Evolutionary conservation across 768 basidiomycete species (phyloP), one percentile per base, ranked within the genome.

Genomic region (Lentinula aciculospora): DNA sequence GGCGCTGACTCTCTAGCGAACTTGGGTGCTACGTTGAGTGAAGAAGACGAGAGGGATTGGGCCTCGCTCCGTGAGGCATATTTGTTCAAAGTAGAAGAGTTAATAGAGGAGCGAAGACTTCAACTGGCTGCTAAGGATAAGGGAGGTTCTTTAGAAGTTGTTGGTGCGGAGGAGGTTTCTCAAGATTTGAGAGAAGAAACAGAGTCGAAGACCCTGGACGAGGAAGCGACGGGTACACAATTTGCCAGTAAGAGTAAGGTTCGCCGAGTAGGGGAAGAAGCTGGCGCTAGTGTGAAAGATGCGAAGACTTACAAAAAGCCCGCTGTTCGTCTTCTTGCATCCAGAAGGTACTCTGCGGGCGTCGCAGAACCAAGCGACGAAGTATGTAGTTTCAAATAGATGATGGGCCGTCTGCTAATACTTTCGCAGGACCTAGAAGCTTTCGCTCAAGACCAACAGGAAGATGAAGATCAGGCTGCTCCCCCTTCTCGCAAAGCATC

Each of bases 1-100:
- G 86, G 81, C 42, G 95, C 95, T 2, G 95, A 98, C 67, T 64
- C 60, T 13, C 78, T 86, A 57, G 92, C 92, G 3, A 86, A 83
- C 58, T 31, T 69, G 4, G 92, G 92, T 2, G 69, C 78, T 9
- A 62, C 65, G 9, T 58, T 76, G 53, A 73, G 76, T 0, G 58
- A 42, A 17, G 58, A 72, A 1, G 64, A 66, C 4, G 89, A 92
- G 34, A 76, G 76, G 46, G 80, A 91, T 61, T 93, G 89, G 89
- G 71, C 69, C 0, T 53, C 57, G n/a, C 60, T 72, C 31, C 68
- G 74, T 51, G 37, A 60, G 53, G 60, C 61, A n/a, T 54, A 69
- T 23, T 53, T 59, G 15, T 62, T 69, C 13, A 40, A 31, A 27
- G 28, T 51, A 5, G 37, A 51, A 17, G n/a, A 36, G 39, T 10